Base-by-base conservation (phyloP, 768 basidiomycete species). In the Thelephora aurantiotincta region DNA sequence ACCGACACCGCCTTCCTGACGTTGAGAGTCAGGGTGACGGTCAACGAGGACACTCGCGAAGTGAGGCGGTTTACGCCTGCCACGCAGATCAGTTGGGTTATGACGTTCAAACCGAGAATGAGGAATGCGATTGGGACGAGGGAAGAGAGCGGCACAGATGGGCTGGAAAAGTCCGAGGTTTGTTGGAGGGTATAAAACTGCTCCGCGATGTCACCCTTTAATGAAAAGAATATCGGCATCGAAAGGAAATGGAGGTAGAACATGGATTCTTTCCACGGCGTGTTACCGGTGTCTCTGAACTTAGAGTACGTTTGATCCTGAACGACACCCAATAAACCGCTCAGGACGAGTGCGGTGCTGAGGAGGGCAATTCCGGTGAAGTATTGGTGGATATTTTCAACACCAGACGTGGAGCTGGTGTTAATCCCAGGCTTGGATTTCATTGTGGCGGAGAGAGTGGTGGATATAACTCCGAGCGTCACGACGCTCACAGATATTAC, bases 191-290 rank as follows among this genome's bases (percentile, higher is more conserved):
- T 52, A 2, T 55, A 49, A 20, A 77, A 58, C 53, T 82, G 81
- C 0, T 58, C 48, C 6, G 55, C 37, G 48, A 90, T 67, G 56
- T 74, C 75, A 16, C 66, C 55, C 0, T 76, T 65, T 35, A 85
- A 66, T 48, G 76, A 75, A 50, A 72, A 50, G 65, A 91, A 90
- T 69, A 89, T 71, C 5, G 86, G 88, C 11, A 91, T 69, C 11
- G 80, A 75, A 46, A 90, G 74, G 56, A 81, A 77, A 62, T 91
- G 88, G 18, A 87, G 71, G 66, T 91, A 97, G 66, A 94, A 97
- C 75, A 97, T 78, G 44, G 78, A 81, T 64, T 96, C 92, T 57
- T 83, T 77, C 92, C 92, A 96, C 38, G 75, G 61, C 0, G 16
- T 9, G 11, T 19, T 36, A n/a, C 23, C 45, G n/a, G 20, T 26